Evolutionary conservation across 441 rosid species (phyloP).

Genomic region (Francoa sonchifolia): DNA sequence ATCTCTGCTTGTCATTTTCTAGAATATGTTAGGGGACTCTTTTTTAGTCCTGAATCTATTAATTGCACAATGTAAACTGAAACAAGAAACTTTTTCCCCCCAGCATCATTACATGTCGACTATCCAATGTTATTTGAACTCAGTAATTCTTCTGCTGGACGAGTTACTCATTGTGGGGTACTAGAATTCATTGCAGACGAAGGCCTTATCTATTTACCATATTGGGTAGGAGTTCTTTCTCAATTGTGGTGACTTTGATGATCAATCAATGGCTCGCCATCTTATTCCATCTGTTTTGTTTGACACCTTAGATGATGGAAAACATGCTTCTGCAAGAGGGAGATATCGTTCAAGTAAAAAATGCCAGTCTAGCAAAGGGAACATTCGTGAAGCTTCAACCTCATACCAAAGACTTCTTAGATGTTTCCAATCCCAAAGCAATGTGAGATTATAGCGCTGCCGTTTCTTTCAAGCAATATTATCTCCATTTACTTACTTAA

Average conservation of each 20-base stretch:
- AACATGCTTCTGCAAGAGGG: conserved; percentile 43
- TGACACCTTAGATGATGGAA: conserved; percentile 33
- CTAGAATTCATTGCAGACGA: conserved; percentile 60
- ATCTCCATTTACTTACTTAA: background rate
- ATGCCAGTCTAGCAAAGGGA: conserved; percentile 30
- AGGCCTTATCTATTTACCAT: conserved; percentile 48
- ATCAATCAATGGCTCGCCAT: background rate
- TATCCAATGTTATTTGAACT: conserved; percentile 55
- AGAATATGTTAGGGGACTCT: too few relatives aligned
- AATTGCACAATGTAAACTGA: background rate
- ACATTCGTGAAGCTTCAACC: conserved; percentile 42
- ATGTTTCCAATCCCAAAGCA: conserved; percentile 46
- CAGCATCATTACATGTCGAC: conserved; percentile 51
- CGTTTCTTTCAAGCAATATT: background rate
- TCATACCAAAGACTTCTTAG: conserved; percentile 38
- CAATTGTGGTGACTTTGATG: too few relatives aligned
- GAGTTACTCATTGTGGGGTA: conserved; percentile 50
- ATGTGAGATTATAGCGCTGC: conserved; percentile 20
- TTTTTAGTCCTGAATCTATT: conserved; percentile 8
- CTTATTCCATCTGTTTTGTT: background rate
- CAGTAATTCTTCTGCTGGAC: conserved; percentile 25
- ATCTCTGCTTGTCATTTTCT: too few relatives aligned
- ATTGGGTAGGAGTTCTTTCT: conserved; percentile 35
- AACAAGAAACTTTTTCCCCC: background rate
- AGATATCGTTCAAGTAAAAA: conserved; percentile 29